phyloP scores from a whole-genome alignment of 768 basidiomycete species.

The Trametopsis cervina region DNA sequence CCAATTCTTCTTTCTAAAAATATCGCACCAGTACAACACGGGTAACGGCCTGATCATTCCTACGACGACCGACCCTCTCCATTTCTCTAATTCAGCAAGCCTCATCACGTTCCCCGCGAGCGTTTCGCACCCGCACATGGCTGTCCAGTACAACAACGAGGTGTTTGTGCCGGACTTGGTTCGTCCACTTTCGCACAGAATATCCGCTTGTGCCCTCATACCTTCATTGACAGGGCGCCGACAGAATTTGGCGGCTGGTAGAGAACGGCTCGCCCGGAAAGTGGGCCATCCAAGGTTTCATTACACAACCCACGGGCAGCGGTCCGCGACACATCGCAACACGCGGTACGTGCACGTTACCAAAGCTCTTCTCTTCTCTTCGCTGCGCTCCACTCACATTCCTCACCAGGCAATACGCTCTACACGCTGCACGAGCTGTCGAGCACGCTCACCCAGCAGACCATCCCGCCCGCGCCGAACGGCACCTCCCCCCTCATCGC shows the following conservation, averaged over 20 bases:
- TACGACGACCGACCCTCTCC: slow-evolving; percentile 29
- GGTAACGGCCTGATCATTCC: slow-evolving; percentile 51
- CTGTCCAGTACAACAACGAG: slow-evolving; percentile 46
- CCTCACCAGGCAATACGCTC: slow-evolving; percentile 36
- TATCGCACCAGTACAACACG: slow-evolving; percentile 36
- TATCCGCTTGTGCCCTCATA: background rate
- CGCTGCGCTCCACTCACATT: background rate
- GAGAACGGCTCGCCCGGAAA: slow-evolving; percentile 34
- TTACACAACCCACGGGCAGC: slow-evolving; percentile 53
- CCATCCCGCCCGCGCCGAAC: slow-evolving; percentile 43
- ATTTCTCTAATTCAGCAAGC: slow-evolving; percentile 28
- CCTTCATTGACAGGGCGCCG: slow-evolving; percentile 48
- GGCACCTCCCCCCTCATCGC: slow-evolving; percentile 45
- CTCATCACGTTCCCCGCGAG: slow-evolving; percentile 48
- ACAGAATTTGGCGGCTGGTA: slow-evolving; percentile 62
- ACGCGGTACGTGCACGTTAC: slow-evolving; percentile 23
- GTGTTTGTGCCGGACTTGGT: slow-evolving; percentile 64
- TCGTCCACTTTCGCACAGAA: slow-evolving; percentile 15
- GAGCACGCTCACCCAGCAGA: slow-evolving; percentile 52
- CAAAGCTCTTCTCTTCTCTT: background rate
- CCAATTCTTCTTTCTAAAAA: background rate
- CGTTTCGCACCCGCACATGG: slow-evolving; percentile 63
- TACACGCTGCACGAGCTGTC: slow-evolving; percentile 50
- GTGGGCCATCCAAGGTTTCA: slow-evolving; percentile 52
- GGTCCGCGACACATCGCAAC: slow-evolving; percentile 48